These are phyloP conservation scores for Bondarzewia mesenterica DNA, from an alignment of 1,284 basidiomycete species.

Conservation along the genomic window DNA sequence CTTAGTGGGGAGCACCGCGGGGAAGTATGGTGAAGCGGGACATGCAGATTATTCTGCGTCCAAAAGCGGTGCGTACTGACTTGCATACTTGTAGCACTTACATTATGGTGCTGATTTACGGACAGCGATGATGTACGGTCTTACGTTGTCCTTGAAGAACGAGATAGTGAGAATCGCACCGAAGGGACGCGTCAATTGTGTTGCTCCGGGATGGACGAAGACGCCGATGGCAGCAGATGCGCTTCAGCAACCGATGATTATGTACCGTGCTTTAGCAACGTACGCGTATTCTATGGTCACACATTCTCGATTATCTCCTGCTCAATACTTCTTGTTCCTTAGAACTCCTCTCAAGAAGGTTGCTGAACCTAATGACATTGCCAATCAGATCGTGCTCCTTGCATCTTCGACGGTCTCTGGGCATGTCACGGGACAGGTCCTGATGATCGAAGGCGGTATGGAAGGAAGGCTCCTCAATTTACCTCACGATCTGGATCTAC, in stretches of 20 bases:
- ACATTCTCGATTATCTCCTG: neutral
- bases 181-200: conserved; percentile 58
- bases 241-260: conserved; percentile 34
- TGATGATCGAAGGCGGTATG: conserved; percentile 74
- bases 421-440: conserved; percentile 61
- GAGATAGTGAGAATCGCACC: conserved; percentile 75
- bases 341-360: conserved; percentile 70
- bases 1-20: conserved; percentile 64
- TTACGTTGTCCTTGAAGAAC: conserved; percentile 65
- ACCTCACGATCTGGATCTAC: conserved; percentile 24
- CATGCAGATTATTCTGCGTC: conserved; percentile 57
- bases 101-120: neutral
- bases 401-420: conserved; percentile 59
- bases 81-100: neutral
- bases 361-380: conserved; percentile 54
- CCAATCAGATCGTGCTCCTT: conserved; percentile 55
- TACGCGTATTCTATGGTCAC: conserved; percentile 24
- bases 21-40: conserved; percentile 64
- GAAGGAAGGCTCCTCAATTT: conserved; percentile 51
- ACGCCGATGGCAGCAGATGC: conserved; percentile 51
- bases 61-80: conserved; percentile 40
- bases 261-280: conserved; percentile 57
- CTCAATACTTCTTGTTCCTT: neutral
- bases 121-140: conserved; percentile 66
- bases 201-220: conserved; percentile 67